Evolutionary conservation across 2,329 filamentous ascomycete species (phyloP).

Genomic region (Aspergillus terreus): DNA sequence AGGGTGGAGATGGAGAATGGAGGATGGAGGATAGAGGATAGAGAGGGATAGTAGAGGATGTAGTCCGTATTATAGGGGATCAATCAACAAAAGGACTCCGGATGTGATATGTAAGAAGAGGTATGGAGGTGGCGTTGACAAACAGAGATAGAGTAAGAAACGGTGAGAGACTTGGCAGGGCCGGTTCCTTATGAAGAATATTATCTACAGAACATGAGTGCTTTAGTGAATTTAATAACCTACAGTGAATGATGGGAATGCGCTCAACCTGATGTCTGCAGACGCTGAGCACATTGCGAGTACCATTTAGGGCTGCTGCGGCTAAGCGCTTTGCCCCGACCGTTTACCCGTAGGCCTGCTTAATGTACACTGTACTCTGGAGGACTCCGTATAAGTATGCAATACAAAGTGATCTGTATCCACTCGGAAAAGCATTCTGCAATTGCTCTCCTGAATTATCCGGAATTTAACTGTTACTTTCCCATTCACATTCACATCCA

Average conservation of each 20-base stretch:
- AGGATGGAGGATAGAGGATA: background rate
- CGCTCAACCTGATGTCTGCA: background rate
- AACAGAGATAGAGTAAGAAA: background rate
- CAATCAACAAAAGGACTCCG: background rate
- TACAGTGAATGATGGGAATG: too few relatives aligned
- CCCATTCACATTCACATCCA: background rate
- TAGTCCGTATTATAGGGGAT: background rate
- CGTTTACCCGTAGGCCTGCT: background rate
- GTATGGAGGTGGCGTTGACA: too few relatives aligned
- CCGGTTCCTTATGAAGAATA: background rate
- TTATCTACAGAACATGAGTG: background rate
- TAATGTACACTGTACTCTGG: too few relatives aligned
- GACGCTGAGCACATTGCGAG: background rate
- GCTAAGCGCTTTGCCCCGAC: slow-evolving; percentile 7
- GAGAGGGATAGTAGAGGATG: background rate
- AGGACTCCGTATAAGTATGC: too few relatives aligned
- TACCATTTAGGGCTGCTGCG: slow-evolving; percentile 1
- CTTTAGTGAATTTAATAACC: too few relatives aligned
- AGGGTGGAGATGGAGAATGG: background rate
- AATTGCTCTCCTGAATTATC: too few relatives aligned
- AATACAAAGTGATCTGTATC: too few relatives aligned
- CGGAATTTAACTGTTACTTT: background rate
- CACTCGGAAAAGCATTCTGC: background rate
- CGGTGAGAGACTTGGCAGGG: background rate
- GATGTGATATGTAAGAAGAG: too few relatives aligned